Evolutionary conservation across 345 rosid genomes (phyloP).

Genomic region (Sonneratia alba): DNA sequence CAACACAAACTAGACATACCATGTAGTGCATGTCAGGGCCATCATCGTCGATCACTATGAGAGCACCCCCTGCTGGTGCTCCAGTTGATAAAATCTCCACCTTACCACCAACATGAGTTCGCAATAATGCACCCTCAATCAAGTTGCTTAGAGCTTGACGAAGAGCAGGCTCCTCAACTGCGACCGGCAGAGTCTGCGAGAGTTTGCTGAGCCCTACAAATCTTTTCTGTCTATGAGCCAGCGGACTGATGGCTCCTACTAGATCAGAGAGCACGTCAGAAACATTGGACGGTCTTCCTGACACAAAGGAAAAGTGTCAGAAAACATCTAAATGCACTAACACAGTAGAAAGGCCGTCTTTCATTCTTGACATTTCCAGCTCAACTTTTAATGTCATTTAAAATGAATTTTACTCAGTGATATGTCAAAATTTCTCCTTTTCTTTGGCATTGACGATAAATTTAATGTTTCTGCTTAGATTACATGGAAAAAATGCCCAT

Average conservation of each 20-base stretch:
- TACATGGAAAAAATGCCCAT: too few species aligned
- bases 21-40: conserved; percentile 95
- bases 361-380: not conserved
- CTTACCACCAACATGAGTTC: conserved; percentile 72
- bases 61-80: conserved; percentile 81
- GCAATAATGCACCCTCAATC: conserved; percentile 90
- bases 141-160: conserved; percentile 91
- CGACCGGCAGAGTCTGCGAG: conserved; percentile 52
- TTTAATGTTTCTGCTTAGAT: too few species aligned
- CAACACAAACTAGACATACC: conserved; percentile 30
- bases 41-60: conserved; percentile 76
- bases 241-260: conserved; percentile 71
- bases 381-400: not conserved
- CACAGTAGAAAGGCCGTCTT: not conserved
- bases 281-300: conserved; percentile 92
- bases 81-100: conserved; percentile 55
- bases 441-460: not conserved
- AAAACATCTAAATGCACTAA: conserved; percentile 1
- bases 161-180: conserved; percentile 76
- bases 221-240: conserved; percentile 73
- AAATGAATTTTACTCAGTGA: not conserved
- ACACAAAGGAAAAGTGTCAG: conserved; percentile 51
- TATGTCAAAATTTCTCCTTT: not conserved
- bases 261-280: conserved; percentile 65
- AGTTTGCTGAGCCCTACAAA: conserved; percentile 44